Base-by-base conservation (phyloP, 495 filamentous ascomycete genomes). In the Neohortaea acidophila region DNA sequence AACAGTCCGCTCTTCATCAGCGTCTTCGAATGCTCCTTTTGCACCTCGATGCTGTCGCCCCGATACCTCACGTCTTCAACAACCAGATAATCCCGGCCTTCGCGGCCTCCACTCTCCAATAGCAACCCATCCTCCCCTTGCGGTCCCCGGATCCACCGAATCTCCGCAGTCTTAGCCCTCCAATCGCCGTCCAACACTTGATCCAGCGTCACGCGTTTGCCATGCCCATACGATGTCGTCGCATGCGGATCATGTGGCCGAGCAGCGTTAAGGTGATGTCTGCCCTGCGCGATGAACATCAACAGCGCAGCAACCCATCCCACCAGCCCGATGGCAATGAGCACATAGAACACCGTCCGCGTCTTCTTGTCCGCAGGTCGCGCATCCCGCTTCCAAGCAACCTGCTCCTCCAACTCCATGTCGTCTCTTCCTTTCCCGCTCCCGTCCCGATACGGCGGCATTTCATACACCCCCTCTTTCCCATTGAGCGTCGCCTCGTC, bases 61-160 rank as follows among this genome's bases (percentile, higher is more conserved):
- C 65, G 62, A 32, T 58, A 64, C 30, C 79, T 68, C 38, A 96
- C 75, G 56, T 94, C 84, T 51, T 94, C 80, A n/a, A 93, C 81
- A 2, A 84, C 72, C 18, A 93, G 64, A 49, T 75, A 93, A 30
- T 77, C 79, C 39, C 79, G 68, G 4, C 65, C 69, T 5, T 51
- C 41, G 12, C 56, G 63, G 25, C 65, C 69, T 12, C 62, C 68
- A 47, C 63, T 59, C 56, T 91, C 79, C 18, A 94, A 64, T 29
- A 93, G 53, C 19, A 94, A 63, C 4, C 85, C 85, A 57, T 94
- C 86, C 57, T 93, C 79, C 19, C 84, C 84, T 37, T 79, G 67
- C 18, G 84, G 68, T 5, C 84, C 83, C 7, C 72, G 72, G 38
- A 96, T 87, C 89, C 89, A 97, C 9, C 77, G 74, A 38, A 96